Conservation (phyloP, 2,329 filamentous ascomycete genomes). For the Fusarium gaditjirri region DNA sequence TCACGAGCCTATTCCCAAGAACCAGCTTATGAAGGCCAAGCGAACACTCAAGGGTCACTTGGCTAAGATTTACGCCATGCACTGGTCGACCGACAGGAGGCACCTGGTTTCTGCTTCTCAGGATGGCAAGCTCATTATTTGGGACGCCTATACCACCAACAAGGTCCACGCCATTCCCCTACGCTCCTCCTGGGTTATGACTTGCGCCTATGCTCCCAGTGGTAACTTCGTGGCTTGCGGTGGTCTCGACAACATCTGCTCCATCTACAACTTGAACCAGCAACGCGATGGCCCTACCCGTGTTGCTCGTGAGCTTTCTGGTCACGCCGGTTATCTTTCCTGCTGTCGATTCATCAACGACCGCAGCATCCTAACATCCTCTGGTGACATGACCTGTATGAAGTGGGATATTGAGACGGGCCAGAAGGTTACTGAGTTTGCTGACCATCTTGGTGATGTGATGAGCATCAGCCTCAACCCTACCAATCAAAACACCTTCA, state of each 20-base stretch:
- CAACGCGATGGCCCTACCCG: constrained; percentile 95
- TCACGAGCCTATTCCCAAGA: constrained; percentile 90
- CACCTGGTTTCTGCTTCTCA: constrained; percentile 98
- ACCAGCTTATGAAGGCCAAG: constrained; percentile 95
- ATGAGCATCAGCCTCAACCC: constrained; percentile 99
- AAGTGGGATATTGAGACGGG: constrained; percentile 99
- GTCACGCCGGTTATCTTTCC: constrained; percentile 95
- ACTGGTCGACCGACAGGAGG: constrained; percentile 98
- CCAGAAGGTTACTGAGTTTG: constrained; percentile 96
- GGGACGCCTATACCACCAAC: constrained; percentile 99
- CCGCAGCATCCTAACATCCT: constrained; percentile 95
- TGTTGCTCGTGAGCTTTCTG: constrained; percentile 93
- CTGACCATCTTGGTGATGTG: constrained; percentile 96
- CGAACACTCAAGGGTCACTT: constrained; percentile 97
- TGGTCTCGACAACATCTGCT: constrained; percentile 99
- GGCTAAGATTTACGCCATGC: constrained; percentile 99
- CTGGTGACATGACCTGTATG: constrained; percentile 99
- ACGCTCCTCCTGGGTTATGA: constrained; percentile 99
- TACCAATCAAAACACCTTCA: constrained; percentile 98
- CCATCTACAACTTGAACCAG: constrained; percentile 98
- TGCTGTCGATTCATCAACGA: constrained; percentile 99
- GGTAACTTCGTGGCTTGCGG: constrained; percentile 99
- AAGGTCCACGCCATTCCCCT: constrained; percentile 99
- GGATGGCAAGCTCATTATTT: constrained; percentile 99
- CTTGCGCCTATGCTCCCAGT: constrained; percentile 97